A percentile compares a stretch with the other conserved stretches of the same genome.
These are phyloP conservation scores for Larix sibirica DNA, from an alignment of 83 land plant genomes.

Conservation along the genomic window DNA sequence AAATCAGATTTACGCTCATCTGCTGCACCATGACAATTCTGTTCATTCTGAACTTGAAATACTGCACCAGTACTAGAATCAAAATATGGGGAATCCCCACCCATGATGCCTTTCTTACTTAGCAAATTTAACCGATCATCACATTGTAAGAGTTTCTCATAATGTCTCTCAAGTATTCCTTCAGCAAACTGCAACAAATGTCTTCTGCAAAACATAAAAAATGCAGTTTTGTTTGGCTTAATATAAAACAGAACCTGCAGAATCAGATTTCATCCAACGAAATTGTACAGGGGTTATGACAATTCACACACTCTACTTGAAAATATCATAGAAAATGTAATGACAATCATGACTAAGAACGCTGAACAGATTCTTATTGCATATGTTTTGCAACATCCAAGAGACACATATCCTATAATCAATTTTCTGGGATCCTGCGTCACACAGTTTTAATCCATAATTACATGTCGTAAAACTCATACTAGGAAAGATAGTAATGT, in stretches of 20 bases:
- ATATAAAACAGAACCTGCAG: neutral
- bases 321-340: neutral
- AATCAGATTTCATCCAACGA: neutral
- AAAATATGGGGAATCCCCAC: slow-evolving; percentile 26
- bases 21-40: slow-evolving; percentile 12
- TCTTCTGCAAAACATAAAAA: neutral
- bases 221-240: neutral
- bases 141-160: neutral
- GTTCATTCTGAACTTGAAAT: slow-evolving; percentile 39
- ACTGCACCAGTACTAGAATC: slow-evolving; percentile 12
- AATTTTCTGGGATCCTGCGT: too few species aligned
- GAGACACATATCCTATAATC: too few species aligned
- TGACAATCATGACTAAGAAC: neutral
- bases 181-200: neutral
- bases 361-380: too few species aligned
- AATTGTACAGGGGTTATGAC: neutral
- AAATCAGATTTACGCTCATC: slow-evolving; percentile 1
- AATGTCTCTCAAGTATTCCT: neutral
- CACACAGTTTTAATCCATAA: too few species aligned
- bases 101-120: neutral
- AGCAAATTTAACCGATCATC: neutral
- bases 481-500: too few species aligned
- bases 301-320: neutral
- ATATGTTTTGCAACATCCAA: too few species aligned
- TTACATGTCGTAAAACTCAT: too few species aligned